Evolutionary conservation across 2,329 filamentous ascomycete genomes (phyloP).

Genomic region (Epichloe sp.): DNA sequence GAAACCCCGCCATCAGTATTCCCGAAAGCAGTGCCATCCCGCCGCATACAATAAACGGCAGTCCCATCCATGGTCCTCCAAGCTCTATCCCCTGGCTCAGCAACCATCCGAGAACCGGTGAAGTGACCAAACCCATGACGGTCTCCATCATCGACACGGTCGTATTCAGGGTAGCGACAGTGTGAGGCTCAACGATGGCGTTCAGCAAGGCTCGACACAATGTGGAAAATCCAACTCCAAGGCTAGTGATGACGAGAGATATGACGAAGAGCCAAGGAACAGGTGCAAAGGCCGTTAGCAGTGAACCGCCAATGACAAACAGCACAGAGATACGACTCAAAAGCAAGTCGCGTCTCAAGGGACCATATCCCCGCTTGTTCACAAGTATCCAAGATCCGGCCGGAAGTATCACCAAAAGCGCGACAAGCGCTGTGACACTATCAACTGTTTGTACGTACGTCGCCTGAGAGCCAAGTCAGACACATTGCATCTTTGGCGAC

Average conservation of each 20-base stretch:
- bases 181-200: conserved; percentile 37
- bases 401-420: conserved; percentile 27
- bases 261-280: conserved; percentile 21
- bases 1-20: conserved; percentile 18
- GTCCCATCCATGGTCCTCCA: conserved; percentile 34
- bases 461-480: conserved; percentile 16
- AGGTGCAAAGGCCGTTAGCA: conserved; percentile 24
- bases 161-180: conserved; percentile 41
- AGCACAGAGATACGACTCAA: conserved; percentile 23
- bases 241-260: conserved; percentile 30
- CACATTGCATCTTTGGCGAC: background rate
- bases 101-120: conserved; percentile 32
- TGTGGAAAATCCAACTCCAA: conserved; percentile 30
- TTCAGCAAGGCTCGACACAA: conserved; percentile 38
- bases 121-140: conserved; percentile 31
- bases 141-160: conserved; percentile 37
- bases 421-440: conserved; percentile 23
- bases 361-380: conserved; percentile 16
- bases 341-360: conserved; percentile 26
- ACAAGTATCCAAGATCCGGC: conserved; percentile 18
- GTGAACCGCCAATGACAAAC: conserved; percentile 19
- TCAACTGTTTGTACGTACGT: conserved; percentile 28
- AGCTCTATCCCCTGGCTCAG: conserved; percentile 31
- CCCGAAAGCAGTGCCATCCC: conserved; percentile 18
- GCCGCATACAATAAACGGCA: conserved; percentile 32